A percentile compares a stretch with the other conserved stretches of the same genome.
These are phyloP conservation scores for Daldinia childiae DNA, from an alignment of 495 filamentous ascomycete species.

Conservation along the genomic window DNA sequence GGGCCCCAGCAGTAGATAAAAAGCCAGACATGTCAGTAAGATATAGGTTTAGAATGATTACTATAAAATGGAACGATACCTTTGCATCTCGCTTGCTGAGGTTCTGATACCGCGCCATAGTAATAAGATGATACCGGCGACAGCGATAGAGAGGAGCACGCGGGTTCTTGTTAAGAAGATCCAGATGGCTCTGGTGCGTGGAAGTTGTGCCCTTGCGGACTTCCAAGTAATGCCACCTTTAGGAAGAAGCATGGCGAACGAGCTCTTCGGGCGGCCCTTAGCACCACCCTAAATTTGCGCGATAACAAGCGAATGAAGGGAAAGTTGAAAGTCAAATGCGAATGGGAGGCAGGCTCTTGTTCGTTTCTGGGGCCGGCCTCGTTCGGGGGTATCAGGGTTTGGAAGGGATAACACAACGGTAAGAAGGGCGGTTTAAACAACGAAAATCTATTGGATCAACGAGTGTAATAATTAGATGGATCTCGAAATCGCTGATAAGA, in stretches of 20 bases:
- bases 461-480: constrained; percentile 18
- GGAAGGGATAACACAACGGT: constrained; percentile 14
- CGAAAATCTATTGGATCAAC: constrained; percentile 30
- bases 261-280: constrained; percentile 48
- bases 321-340: constrained; percentile 1
- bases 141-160: constrained; percentile 76
- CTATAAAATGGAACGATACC: constrained; percentile 58
- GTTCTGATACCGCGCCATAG: constrained; percentile 88
- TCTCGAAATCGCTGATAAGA: constrained; percentile 19
- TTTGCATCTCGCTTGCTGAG: constrained; percentile 90
- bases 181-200: constrained; percentile 82
- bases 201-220: constrained; percentile 81
- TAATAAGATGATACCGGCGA: constrained; percentile 79
- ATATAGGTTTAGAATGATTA: constrained; percentile 21
- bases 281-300: constrained; percentile 46
- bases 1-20: constrained; percentile 91
- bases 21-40: constrained; percentile 34
- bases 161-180: constrained; percentile 80
- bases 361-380: constrained; percentile 22
- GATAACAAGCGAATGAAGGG: constrained; percentile 26
- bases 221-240: constrained; percentile 95
- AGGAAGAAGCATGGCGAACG: constrained; percentile 68
- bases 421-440: constrained; percentile 16
- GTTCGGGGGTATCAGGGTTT: constrained; percentile 18
- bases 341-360: constrained; percentile 22